Base-by-base conservation (phyloP, 192 early-diverging fungal genomes). In the Entophlyctis luteolus region DNA sequence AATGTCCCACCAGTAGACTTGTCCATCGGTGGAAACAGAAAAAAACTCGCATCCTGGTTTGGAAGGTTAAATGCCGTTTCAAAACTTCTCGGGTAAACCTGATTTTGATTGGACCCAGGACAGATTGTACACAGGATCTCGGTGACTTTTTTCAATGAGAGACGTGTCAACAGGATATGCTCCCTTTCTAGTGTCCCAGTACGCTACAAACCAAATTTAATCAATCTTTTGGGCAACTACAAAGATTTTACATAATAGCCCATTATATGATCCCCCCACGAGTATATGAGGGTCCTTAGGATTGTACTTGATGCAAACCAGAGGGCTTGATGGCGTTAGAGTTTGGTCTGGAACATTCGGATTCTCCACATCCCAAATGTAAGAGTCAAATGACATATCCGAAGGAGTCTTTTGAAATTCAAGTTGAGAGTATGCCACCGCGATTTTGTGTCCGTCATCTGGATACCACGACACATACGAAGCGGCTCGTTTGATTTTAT, bases 281-380 rank as follows among this genome's bases (percentile, higher is more conserved):
- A 86, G 67, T 53, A 86, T 77, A 65, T 86, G 84, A 0, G 84
- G 84, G 68, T 86, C 84, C 55, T 86, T 86, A 46, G 84, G 84
- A 60, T 86, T 86, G 67, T 86, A 86, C 55, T 85, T 81, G 39
- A 86, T 25, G 65, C 75, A 79, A 1, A 86, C 84, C 0, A 86
- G 57, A 22, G 82, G 82, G 4, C 68, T 72, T 12, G 74, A 48
- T 4, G 84, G 84, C 39, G 83, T 79, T 18, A 86, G 66, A 4
- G 79, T 76, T 55, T 80, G 83, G 34, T 86, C 84, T 3, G 83
- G 82, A 5, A 65, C 65, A 50, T 85, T 86, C 31, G 83, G 84
- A 59, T 81, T 85, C 59, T 86, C 84, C n/a, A 86, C 71, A 48
- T 86, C 83, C 84, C 84, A 86, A 52, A 86, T 86, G 68, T 85